Conservation (phyloP, 2,329 filamentous ascomycete species). For the Fusarium virguliforme region DNA sequence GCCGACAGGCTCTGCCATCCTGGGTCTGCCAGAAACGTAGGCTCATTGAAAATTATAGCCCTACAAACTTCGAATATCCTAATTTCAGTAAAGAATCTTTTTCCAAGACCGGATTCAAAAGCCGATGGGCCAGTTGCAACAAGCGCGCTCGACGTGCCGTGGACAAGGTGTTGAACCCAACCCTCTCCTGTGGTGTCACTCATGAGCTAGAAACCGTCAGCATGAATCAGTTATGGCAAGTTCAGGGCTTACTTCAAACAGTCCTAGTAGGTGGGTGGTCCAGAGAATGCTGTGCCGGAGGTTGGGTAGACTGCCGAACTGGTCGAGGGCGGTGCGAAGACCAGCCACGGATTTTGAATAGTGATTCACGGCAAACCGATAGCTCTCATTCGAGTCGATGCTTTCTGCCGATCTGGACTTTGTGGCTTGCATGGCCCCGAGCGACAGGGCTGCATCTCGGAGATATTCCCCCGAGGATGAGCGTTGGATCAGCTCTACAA, state of each 20-base stretch:
- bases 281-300: slow-evolving; percentile 49
- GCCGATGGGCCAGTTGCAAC: slow-evolving; percentile 51
- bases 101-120: slow-evolving; percentile 45
- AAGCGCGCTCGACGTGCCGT: slow-evolving; percentile 55
- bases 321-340: slow-evolving; percentile 41
- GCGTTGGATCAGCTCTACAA: slow-evolving; percentile 44
- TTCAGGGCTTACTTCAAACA: slow-evolving; percentile 53
- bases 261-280: slow-evolving; percentile 55
- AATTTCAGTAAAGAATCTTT: slow-evolving; percentile 53
- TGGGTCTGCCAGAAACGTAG: slow-evolving; percentile 46
- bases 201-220: slow-evolving; percentile 50
- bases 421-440: slow-evolving; percentile 54
- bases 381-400: not conserved
- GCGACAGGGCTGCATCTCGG: slow-evolving; percentile 50
- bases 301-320: not conserved
- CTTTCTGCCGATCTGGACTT: slow-evolving; percentile 35
- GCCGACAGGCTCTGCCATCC: slow-evolving; percentile 46
- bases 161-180: slow-evolving; percentile 56
- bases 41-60: slow-evolving; percentile 53
- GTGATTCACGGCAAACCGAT: slow-evolving; percentile 40
- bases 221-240: accelerated
- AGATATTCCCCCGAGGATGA: slow-evolving; percentile 40
- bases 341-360: slow-evolving; percentile 51
- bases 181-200: slow-evolving; percentile 53
- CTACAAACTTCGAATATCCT: slow-evolving; percentile 55